These are phyloP conservation scores for Termitomyces sp. DNA, from an alignment of 768 basidiomycete species.

Conservation along the genomic window DNA sequence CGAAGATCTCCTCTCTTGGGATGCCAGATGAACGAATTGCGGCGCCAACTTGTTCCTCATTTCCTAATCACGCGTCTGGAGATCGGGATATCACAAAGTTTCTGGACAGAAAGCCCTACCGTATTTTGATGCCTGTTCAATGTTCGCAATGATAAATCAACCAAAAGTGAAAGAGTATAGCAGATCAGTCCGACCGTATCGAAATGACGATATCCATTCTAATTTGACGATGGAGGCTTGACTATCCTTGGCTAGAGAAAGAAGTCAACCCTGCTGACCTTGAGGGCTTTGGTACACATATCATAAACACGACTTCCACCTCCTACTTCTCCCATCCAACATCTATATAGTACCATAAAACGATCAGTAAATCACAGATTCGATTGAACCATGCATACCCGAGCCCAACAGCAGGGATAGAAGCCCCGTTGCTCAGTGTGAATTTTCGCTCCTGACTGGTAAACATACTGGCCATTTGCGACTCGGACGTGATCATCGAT, in stretches of 20 bases:
- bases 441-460: slow-evolving; percentile 13
- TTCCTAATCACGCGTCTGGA: slow-evolving; percentile 22
- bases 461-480: too few species aligned
- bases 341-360: slow-evolving; percentile 13
- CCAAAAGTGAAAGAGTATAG: too few species aligned
- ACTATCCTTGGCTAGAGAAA: too few species aligned
- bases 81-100: not conserved
- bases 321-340: slow-evolving; percentile 36
- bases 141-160: too few species aligned
- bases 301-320: slow-evolving; percentile 36
- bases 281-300: slow-evolving; percentile 31
- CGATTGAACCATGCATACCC: slow-evolving; percentile 20
- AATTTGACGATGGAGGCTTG: too few species aligned
- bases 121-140: slow-evolving; percentile 24
- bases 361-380: too few species aligned
- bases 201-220: slow-evolving; percentile 47
- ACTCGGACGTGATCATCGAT: too few species aligned
- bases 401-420: slow-evolving; percentile 29
- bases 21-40: slow-evolving; percentile 43
- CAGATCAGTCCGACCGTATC: slow-evolving; percentile 28
- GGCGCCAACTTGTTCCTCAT: slow-evolving; percentile 42
- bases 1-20: slow-evolving; percentile 41
- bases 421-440: slow-evolving; percentile 24
- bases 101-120: slow-evolving; percentile 11
- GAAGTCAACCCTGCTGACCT: slow-evolving; percentile 20